Evolutionary conservation across 345 rosid species (phyloP).

Genomic region (Eucalyptus albens): DNA sequence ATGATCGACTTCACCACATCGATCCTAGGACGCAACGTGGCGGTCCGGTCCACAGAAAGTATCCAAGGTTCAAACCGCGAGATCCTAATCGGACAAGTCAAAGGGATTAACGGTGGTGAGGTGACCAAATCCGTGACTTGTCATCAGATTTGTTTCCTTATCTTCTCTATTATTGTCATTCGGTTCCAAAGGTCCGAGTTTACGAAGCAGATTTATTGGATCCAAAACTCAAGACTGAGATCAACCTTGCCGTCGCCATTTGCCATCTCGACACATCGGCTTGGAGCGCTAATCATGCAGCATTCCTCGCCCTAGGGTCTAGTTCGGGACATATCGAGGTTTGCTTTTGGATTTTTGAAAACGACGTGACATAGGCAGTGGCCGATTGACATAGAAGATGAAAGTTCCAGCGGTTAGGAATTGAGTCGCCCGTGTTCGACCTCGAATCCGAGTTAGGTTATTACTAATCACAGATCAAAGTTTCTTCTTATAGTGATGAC

Average conservation of each 20-base stretch:
- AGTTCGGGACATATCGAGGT: slow-evolving; percentile 76
- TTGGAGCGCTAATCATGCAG: slow-evolving; percentile 76
- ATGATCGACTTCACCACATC: slow-evolving; percentile 78
- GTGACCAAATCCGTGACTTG: slow-evolving; percentile 73
- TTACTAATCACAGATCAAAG: background rate
- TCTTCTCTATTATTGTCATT: slow-evolving; percentile 74
- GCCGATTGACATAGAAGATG: slow-evolving; percentile 6
- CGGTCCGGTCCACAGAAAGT: slow-evolving; percentile 48
- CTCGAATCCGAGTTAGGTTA: background rate
- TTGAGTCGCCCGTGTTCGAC: background rate
- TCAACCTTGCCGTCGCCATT: slow-evolving; percentile 72
- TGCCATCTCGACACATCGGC: slow-evolving; percentile 78
- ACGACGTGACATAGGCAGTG: slow-evolving; percentile 62
- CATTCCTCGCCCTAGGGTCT: slow-evolving; percentile 60
- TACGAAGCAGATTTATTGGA: slow-evolving; percentile 67
- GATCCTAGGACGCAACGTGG: slow-evolving; percentile 46
- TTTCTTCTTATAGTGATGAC: no score
- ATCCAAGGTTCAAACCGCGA: slow-evolving; percentile 34
- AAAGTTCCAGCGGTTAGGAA: background rate
- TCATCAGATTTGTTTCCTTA: slow-evolving; percentile 86
- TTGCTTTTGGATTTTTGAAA: slow-evolving; percentile 87
- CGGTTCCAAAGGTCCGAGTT: slow-evolving; percentile 81
- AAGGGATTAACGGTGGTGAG: slow-evolving; percentile 52
- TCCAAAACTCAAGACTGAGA: slow-evolving; percentile 19
- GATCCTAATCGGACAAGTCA: slow-evolving; percentile 44